These are phyloP conservation scores for Annulohypoxylon truncatum DNA, from an alignment of 2,329 filamentous ascomycete genomes.

Conservation along the genomic window DNA sequence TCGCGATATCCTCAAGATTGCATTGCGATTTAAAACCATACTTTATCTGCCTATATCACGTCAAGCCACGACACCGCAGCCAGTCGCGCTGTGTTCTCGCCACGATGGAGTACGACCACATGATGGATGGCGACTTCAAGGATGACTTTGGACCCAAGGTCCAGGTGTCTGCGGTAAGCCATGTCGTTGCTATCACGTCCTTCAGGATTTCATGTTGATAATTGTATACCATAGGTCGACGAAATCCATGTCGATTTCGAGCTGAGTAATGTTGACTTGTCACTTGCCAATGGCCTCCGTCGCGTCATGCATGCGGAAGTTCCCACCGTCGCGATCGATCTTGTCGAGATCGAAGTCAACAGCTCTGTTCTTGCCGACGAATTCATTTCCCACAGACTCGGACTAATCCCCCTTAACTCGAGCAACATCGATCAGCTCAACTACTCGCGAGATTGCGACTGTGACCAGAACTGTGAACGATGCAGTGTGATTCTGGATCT, in stretches of 20 bases:
- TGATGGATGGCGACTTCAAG: slow-evolving; percentile 68
- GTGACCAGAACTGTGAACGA: slow-evolving; percentile 92
- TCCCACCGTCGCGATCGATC: slow-evolving; percentile 92
- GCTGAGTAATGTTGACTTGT: slow-evolving; percentile 86
- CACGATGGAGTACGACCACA: slow-evolving; percentile 70
- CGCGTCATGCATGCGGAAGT: slow-evolving; percentile 94
- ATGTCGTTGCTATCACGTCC: slow-evolving; percentile 12
- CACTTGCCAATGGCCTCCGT: slow-evolving; percentile 92
- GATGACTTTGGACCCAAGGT: slow-evolving; percentile 60
- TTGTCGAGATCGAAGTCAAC: slow-evolving; percentile 92
- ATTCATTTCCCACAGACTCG: slow-evolving; percentile 92
- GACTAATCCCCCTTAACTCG: slow-evolving; percentile 87
- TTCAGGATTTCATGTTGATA: slow-evolving; percentile 40
- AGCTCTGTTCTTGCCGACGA: slow-evolving; percentile 97
- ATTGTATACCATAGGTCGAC: slow-evolving; percentile 70
- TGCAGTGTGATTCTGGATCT: slow-evolving; percentile 89
- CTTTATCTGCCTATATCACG: background rate
- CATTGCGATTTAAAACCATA: background rate
- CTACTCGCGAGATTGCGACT: slow-evolving; percentile 95
- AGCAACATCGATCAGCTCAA: slow-evolving; percentile 84
- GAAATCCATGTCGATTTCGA: slow-evolving; percentile 88
- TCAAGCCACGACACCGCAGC: background rate
- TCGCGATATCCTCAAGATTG: background rate
- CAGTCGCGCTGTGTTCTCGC: slow-evolving; percentile 16
- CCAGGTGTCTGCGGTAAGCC: slow-evolving; percentile 70